Evolutionary conservation across 2,329 filamentous ascomycete genomes (phyloP), one percentile per base, ranked within the genome.

Genomic region (Chrysosporium queenslandicum): DNA sequence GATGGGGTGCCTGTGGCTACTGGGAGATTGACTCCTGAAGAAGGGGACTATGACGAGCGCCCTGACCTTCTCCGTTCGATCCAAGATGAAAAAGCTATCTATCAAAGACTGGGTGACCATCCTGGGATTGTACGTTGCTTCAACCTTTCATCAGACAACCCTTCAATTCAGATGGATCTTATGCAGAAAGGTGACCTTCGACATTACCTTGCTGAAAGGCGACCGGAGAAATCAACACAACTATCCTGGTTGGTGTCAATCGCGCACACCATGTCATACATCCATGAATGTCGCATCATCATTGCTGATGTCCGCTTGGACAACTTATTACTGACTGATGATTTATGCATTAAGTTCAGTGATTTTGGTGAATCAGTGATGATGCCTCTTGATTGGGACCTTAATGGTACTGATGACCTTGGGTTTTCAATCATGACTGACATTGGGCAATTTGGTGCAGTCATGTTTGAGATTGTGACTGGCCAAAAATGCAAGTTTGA

Each of bases 121-220:
- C 34, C 29, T 27, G 53, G 53, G 23, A 52, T 54, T 52, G 53
- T 54, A 46, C 40, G 34, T 14, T 54, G 48, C 49, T 40, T 54
- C 32, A 36, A 52, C 40, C 49, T 54, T 46, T 52, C 53, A 45
- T 42, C 36, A 23, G 46, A 46, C 32, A 34, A 46, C 32, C 43
- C 5, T 55, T 60, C n/a, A 54, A 52, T 51, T 27, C 53, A 52
- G 14, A 48, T 61, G 18, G 60, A 59, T 29, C 20, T 59, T 29
- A 60, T 63, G 58, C 50, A 50, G 18, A 60, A 64, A 56, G 59
- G 61, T n/a, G 59, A 63, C 41, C 57, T 63, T 52, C 60, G 57
- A 8, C 29, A 56, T 11, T 60, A 61, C 34, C 45, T 63, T 7
- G 21, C 46, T 52, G 52, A 50, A 20, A 53, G 56, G 23, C 39